Evolutionary conservation across 2,329 filamentous ascomycete species (phyloP).

Genomic region (Colletotrichum somersetense): DNA sequence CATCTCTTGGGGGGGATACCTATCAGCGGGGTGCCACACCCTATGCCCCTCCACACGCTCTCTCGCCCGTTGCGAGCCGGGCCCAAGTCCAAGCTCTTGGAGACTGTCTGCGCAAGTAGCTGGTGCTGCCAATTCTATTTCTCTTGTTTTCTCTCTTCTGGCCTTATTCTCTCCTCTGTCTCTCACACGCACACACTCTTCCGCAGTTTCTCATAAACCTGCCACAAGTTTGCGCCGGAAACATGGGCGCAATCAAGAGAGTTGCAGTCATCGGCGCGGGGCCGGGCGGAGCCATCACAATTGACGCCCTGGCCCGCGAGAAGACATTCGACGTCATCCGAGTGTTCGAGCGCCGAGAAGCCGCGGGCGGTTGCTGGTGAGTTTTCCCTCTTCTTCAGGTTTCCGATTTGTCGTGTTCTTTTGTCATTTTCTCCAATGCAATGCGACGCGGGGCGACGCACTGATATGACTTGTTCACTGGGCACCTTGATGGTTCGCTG

Average conservation of each 20-base stretch:
- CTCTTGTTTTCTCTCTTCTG: not conserved
- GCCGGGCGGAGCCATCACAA: slow-evolving; percentile 70
- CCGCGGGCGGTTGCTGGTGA: slow-evolving; percentile 72
- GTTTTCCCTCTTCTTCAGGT: slow-evolving; percentile 39
- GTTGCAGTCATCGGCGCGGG: slow-evolving; percentile 73
- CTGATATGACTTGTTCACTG: not conserved
- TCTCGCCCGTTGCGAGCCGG: slow-evolving; percentile 12
- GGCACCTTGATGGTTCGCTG: slow-evolving; percentile 26
- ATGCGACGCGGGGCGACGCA: not conserved
- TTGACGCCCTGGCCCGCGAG: slow-evolving; percentile 71
- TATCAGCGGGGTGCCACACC: slow-evolving; percentile 4
- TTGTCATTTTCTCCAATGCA: not conserved
- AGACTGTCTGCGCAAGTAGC: not conserved
- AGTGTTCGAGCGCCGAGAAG: slow-evolving; percentile 72
- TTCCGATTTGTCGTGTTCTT: not conserved
- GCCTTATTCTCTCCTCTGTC: not conserved
- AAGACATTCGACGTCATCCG: slow-evolving; percentile 69
- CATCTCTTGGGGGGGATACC: not conserved
- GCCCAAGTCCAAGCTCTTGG: slow-evolving; percentile 24
- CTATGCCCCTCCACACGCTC: slow-evolving; percentile 5
- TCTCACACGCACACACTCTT: not conserved
- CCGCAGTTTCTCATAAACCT: not conserved
- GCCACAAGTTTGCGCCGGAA: not conserved
- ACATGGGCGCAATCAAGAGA: slow-evolving; percentile 47
- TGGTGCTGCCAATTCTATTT: not conserved